A percentile compares a stretch with the other conserved stretches of the same genome.
phyloP scores from a whole-genome alignment of 805 yeast genomes.

The Grigorovia jiainica region DNA sequence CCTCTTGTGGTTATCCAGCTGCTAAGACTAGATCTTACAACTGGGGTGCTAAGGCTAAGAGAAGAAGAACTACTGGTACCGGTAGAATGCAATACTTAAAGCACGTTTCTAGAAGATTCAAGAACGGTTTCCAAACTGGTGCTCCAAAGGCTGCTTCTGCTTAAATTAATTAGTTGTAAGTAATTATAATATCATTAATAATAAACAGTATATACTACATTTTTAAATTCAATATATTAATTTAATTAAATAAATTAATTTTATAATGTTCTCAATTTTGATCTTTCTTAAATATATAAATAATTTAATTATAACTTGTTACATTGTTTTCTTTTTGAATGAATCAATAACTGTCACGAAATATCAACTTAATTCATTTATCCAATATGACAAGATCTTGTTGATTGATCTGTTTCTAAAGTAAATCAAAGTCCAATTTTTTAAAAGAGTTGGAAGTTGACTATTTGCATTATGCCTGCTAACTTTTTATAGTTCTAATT shows the following conservation, averaged over 20 bases:
- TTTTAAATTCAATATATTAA: neutral
- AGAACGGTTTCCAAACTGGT: conserved; percentile 97
- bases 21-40: conserved; percentile 97
- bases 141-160: conserved; percentile 54
- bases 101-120: conserved; percentile 95
- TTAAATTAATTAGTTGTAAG: conserved; percentile 29
- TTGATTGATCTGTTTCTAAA: too few species aligned
- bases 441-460: too few species aligned
- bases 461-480: too few species aligned
- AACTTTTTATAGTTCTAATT: too few species aligned
- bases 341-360: too few species aligned
- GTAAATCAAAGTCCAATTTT: too few species aligned
- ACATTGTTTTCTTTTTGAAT: too few species aligned
- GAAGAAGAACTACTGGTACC: conserved; percentile 99
- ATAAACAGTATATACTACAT: conserved; percentile 3
- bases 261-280: conserved; percentile 4
- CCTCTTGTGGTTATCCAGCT: conserved; percentile 99
- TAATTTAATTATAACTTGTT: neutral
- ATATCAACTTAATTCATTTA: too few species aligned
- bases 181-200: conserved; percentile 2
- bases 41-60: conserved; percentile 99
- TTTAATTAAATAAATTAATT: neutral
- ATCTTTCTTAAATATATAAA: conserved; percentile 1
- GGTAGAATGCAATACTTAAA: conserved; percentile 99
- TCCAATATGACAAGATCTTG: too few species aligned